phyloP scores from a whole-genome alignment of 139 green algal species.

The Haematococcus sp. region DNA sequence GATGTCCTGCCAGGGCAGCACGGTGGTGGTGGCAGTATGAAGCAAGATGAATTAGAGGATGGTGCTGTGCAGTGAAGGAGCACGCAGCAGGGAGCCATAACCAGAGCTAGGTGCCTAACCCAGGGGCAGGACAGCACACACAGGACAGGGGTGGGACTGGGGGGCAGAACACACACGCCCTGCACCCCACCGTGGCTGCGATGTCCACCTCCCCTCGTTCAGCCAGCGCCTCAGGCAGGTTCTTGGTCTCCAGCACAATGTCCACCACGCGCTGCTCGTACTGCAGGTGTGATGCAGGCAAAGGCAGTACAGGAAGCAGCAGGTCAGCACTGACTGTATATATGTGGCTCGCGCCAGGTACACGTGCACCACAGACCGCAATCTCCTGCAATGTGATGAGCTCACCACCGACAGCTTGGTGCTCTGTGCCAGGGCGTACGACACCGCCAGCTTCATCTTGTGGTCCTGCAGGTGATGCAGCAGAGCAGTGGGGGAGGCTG shows the following conservation, averaged over 20 bases:
- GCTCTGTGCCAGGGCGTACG: constrained; percentile 60
- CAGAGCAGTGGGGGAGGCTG: neutral
- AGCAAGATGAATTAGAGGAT: neutral
- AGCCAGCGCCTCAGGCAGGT: constrained; percentile 67
- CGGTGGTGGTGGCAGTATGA: neutral
- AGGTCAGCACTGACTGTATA: neutral
- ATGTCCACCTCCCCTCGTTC: constrained; percentile 51
- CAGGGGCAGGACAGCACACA: too few species aligned
- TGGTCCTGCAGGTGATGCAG: constrained; percentile 11
- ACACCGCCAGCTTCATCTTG: constrained; percentile 60
- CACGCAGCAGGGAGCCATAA: too few species aligned
- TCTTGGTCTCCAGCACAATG: constrained; percentile 56
- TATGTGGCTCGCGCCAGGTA: neutral
- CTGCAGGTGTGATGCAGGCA: too few species aligned
- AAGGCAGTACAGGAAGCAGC: neutral
- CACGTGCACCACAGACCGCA: neutral
- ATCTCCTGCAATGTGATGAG: neutral
- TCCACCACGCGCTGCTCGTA: constrained; percentile 78
- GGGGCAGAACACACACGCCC: too few species aligned
- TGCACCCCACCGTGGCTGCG: neutral
- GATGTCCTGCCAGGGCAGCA: constrained; percentile 15
- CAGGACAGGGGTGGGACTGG: too few species aligned
- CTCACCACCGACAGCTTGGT: constrained; percentile 63
- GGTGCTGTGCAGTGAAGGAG: neutral
- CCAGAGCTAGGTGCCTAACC: too few species aligned